These are phyloP conservation scores for Huntiella abstrusa DNA, from an alignment of 2,329 filamentous ascomycete genomes.

Conservation along the genomic window DNA sequence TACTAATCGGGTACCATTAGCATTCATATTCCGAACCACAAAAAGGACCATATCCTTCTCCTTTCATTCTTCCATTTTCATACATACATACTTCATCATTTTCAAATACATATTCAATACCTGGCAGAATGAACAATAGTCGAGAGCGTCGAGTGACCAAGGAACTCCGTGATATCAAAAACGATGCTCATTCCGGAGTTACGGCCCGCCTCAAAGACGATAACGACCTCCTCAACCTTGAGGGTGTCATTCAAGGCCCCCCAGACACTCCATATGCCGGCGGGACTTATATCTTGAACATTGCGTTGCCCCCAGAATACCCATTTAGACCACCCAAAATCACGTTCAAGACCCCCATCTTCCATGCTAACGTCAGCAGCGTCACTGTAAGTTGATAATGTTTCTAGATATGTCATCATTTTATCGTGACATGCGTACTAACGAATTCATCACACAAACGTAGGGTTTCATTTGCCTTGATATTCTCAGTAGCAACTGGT, in stretches of 20 bases:
- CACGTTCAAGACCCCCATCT: slow-evolving; percentile 82
- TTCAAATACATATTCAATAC: no score
- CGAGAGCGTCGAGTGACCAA: slow-evolving; percentile 47
- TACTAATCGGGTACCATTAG: neutral
- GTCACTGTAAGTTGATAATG: slow-evolving; percentile 49
- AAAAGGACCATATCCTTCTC: no score
- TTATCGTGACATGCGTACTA: neutral
- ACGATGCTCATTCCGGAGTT: slow-evolving; percentile 63
- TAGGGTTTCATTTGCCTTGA: slow-evolving; percentile 95
- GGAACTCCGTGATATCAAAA: slow-evolving; percentile 56
- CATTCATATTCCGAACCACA: neutral
- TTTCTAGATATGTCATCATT: neutral
- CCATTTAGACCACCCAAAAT: slow-evolving; percentile 86
- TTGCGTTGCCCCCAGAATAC: slow-evolving; percentile 73
- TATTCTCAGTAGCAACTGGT: slow-evolving; percentile 78
- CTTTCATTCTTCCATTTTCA: no score
- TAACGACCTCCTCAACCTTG: slow-evolving; percentile 61
- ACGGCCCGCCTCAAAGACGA: slow-evolving; percentile 44
- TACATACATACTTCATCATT: no score
- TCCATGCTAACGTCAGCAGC: slow-evolving; percentile 93
- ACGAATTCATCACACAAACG: no score
- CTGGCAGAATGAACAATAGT: slow-evolving; percentile 26
- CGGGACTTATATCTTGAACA: slow-evolving; percentile 64
- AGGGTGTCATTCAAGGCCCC: slow-evolving; percentile 67
- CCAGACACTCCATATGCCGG: slow-evolving; percentile 88